A percentile compares a stretch with the other conserved stretches of the same genome.
phyloP scores from a whole-genome alignment of 129 eudicot genomes.

The Flaveria sonorensis region DNA sequence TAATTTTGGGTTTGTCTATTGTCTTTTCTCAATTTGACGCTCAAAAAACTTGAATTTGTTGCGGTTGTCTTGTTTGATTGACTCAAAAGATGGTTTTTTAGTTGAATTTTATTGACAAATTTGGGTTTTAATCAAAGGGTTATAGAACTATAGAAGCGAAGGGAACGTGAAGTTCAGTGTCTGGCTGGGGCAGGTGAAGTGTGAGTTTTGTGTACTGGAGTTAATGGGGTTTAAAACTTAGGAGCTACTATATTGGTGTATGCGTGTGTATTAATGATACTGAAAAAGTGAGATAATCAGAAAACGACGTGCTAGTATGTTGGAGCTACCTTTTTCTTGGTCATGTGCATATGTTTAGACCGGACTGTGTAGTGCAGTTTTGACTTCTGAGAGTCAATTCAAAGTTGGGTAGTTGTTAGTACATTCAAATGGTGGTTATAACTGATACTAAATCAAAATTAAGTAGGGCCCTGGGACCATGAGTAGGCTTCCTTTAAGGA shows the following conservation, averaged over 20 bases:
- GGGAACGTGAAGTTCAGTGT: no score
- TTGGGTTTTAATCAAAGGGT: background rate
- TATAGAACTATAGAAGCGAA: no score
- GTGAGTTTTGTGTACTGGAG: background rate
- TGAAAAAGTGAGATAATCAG: slow-evolving; percentile 13
- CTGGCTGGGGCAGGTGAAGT: slow-evolving; percentile 14
- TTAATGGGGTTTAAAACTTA: background rate
- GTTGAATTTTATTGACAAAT: background rate
- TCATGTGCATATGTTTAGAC: background rate
- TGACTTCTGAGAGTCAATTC: background rate
- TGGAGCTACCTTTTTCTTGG: background rate
- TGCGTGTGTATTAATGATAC: slow-evolving; percentile 8
- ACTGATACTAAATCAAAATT: slow-evolving; percentile 7
- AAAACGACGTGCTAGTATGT: slow-evolving; percentile 1
- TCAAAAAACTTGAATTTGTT: slow-evolving; percentile 5
- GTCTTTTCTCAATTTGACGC: slow-evolving; percentile 1
- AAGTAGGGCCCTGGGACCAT: slow-evolving; percentile 25
- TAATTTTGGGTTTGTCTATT: slow-evolving; percentile 2
- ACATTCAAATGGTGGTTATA: background rate
- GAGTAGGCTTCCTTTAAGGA: slow-evolving; percentile 18
- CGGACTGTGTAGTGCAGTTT: background rate
- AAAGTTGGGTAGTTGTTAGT: slow-evolving; percentile 1
- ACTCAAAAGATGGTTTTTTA: slow-evolving; percentile 5
- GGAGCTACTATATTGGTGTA: background rate
- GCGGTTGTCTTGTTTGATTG: slow-evolving; percentile 2